These are phyloP conservation scores for Leucocoprinus sp. DNA, from an alignment of 768 basidiomycete species.

Conservation along the genomic window DNA sequence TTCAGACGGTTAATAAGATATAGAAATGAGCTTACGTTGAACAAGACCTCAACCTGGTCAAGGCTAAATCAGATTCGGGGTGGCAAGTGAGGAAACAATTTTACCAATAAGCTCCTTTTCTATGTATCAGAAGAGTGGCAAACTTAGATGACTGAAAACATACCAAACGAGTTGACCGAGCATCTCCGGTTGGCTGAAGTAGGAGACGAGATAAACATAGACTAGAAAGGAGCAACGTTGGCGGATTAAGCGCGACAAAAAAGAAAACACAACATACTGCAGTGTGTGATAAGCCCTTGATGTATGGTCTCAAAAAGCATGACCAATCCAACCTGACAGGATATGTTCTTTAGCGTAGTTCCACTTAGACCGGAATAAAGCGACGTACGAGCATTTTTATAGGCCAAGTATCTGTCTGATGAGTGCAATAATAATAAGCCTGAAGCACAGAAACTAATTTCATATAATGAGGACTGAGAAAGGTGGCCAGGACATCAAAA, in stretches of 20 bases:
- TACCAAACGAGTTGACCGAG: slow-evolving; percentile 35
- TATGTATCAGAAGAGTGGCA: neutral
- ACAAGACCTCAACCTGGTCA: slow-evolving; percentile 36
- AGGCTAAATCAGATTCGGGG: neutral
- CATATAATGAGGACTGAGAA: neutral
- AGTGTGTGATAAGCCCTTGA: slow-evolving; percentile 46
- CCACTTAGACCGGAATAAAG: neutral
- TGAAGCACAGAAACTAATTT: slow-evolving; percentile 45
- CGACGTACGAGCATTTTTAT: slow-evolving; percentile 36
- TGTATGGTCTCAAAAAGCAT: slow-evolving; percentile 45
- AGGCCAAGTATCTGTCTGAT: slow-evolving; percentile 43
- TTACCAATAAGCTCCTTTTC: slow-evolving; percentile 30
- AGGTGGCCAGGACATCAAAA: neutral
- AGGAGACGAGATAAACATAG: slow-evolving; percentile 39
- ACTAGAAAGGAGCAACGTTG: slow-evolving; percentile 23
- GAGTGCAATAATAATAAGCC: slow-evolving; percentile 44
- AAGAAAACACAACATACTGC: slow-evolving; percentile 22
- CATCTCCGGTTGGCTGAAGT: slow-evolving; percentile 23
- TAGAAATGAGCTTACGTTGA: slow-evolving; percentile 29
- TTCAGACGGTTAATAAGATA: neutral
- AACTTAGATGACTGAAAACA: slow-evolving; percentile 11
- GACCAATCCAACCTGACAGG: slow-evolving; percentile 44
- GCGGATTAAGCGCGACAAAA: neutral
- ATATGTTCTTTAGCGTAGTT: neutral
- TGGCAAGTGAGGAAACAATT: neutral